Evolutionary conservation across 116 monocot species (phyloP).

Genomic region (Cymodocea nodosa): DNA sequence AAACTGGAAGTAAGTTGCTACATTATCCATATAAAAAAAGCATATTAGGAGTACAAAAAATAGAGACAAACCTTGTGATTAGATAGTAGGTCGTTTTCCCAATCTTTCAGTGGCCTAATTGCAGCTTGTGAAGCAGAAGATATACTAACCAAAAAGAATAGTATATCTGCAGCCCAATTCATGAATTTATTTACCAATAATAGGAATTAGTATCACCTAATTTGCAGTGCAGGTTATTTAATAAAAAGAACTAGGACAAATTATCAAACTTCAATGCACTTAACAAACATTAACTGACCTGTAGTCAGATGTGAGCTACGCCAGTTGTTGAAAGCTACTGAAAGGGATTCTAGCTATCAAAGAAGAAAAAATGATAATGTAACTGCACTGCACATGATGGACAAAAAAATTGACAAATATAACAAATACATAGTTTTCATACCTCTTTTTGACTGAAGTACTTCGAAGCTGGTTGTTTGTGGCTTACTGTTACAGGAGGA

Average conservation of each 20-base stretch:
- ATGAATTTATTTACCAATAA: constrained; percentile 3
- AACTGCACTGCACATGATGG: background rate
- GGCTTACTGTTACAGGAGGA: constrained; percentile 58
- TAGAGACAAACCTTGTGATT: constrained; percentile 44
- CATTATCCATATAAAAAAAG: background rate
- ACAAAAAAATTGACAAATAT: background rate
- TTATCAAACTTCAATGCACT: background rate
- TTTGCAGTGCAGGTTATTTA: too few relatives aligned
- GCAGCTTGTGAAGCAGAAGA: constrained; percentile 36
- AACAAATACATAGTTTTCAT: constrained; percentile 3
- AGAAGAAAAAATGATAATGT: background rate
- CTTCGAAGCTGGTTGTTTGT: constrained; percentile 41
- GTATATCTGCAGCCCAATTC: constrained; percentile 32
- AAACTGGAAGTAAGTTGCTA: background rate
- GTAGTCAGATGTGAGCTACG: constrained; percentile 55
- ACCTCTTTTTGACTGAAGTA: constrained; percentile 59
- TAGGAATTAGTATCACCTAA: background rate
- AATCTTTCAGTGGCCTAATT: constrained; percentile 69
- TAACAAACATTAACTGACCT: constrained; percentile 19
- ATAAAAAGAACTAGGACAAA: background rate
- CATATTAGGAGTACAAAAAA: background rate
- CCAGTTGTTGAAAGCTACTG: constrained; percentile 65
- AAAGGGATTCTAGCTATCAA: constrained; percentile 42
- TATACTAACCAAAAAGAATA: constrained; percentile 77
- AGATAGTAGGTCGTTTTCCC: constrained; percentile 37